Conservation (phyloP, 2,329 filamentous ascomycete species). For the Penicillium brevicompactum region DNA sequence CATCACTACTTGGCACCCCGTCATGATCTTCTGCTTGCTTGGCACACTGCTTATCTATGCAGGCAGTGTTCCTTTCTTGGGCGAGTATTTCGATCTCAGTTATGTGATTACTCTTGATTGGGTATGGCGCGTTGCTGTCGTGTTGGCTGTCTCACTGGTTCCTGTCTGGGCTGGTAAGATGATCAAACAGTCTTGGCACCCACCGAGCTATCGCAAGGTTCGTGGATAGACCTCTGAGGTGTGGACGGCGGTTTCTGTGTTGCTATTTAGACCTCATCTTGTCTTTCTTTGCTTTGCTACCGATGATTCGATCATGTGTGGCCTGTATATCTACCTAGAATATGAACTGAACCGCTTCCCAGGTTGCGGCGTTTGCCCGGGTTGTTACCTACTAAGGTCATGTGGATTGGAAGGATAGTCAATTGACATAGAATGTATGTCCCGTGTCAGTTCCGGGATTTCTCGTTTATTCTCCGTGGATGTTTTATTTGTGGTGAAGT, state of each 20-base stretch:
- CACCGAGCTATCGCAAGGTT: conserved; percentile 93
- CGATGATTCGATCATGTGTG: not conserved
- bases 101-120: conserved; percentile 81
- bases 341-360: not conserved
- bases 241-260: not conserved
- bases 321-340: not conserved
- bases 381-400: too few species aligned
- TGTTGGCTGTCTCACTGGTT: conserved; percentile 76
- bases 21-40: conserved; percentile 83
- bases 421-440: too few species aligned
- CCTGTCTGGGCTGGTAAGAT: conserved; percentile 88
- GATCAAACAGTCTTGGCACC: conserved; percentile 80
- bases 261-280: not conserved
- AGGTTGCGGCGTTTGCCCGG: not conserved
- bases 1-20: conserved; percentile 93
- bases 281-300: conserved; percentile 3
- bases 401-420: too few species aligned
- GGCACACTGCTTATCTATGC: conserved; percentile 82
- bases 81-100: conserved; percentile 81
- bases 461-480: too few species aligned
- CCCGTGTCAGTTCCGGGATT: too few species aligned
- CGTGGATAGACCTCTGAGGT: conserved; percentile 32
- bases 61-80: conserved; percentile 81
- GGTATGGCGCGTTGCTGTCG: conserved; percentile 81
- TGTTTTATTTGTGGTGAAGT: too few species aligned